phyloP scores from a whole-genome alignment of 129 eudicot genomes.

The Logfia minima region DNA sequence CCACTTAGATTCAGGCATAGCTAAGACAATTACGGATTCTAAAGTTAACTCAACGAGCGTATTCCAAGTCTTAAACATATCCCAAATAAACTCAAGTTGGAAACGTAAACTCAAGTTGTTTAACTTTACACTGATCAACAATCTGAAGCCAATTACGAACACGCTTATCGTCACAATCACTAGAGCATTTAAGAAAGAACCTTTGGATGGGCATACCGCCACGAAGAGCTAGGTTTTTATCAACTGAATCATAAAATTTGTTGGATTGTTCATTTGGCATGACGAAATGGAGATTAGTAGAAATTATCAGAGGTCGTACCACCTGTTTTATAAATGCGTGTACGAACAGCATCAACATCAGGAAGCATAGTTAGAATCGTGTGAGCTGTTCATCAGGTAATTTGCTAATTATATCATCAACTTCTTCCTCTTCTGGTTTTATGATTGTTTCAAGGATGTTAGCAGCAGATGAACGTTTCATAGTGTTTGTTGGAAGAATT shows the following conservation, averaged over 20 bases:
- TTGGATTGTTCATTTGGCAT: slow-evolving; percentile 25
- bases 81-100: too few relatives aligned
- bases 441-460: too few relatives aligned
- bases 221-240: slow-evolving; percentile 2
- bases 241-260: slow-evolving; percentile 25
- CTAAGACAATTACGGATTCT: too few relatives aligned
- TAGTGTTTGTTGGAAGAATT: too few relatives aligned
- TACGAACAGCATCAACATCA: neutral
- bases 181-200: slow-evolving; percentile 22
- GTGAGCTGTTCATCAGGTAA: neutral
- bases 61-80: too few relatives aligned
- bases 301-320: neutral
- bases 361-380: neutral
- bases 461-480: too few relatives aligned
- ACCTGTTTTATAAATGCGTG: neutral
- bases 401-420: neutral
- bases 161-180: too few relatives aligned
- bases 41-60: too few relatives aligned
- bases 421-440: neutral
- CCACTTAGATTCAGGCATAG: too few relatives aligned
- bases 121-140: too few relatives aligned
- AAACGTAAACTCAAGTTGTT: too few relatives aligned
- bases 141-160: slow-evolving; percentile 12
- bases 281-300: slow-evolving; percentile 14
- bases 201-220: neutral